Conservation (phyloP, 768 basidiomycete genomes). For the Phaffia tasmanica region DNA sequence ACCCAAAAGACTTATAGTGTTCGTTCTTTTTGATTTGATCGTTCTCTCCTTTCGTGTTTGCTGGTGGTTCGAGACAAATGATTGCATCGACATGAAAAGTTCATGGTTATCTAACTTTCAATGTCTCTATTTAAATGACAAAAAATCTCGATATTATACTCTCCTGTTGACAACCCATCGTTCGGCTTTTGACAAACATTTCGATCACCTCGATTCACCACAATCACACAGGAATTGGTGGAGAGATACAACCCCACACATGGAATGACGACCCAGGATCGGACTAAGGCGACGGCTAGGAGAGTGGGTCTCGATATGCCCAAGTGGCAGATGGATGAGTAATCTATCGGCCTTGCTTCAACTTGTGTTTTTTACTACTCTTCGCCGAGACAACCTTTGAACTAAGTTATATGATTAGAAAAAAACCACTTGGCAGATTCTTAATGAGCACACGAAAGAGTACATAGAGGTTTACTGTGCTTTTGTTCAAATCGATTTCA, state of each 20-base stretch:
- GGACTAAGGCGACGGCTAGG: constrained; percentile 70
- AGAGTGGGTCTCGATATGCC: constrained; percentile 84
- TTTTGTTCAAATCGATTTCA: no score
- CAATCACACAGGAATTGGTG: constrained; percentile 50
- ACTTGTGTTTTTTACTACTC: no score
- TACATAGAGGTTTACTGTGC: no score
- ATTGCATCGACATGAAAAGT: no score
- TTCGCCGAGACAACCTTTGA: no score
- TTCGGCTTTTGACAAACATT: neutral
- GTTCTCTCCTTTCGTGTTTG: neutral
- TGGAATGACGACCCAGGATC: constrained; percentile 67
- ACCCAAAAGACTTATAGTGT: constrained; percentile 72
- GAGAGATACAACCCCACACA: constrained; percentile 78
- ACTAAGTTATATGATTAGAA: no score
- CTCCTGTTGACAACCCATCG: neutral
- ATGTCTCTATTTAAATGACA: neutral
- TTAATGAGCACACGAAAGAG: no score
- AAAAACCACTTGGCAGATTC: no score
- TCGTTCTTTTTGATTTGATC: constrained; percentile 27
- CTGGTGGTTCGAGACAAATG: neutral
- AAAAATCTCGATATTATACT: neutral
- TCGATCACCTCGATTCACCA: neutral
- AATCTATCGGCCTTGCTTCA: neutral
- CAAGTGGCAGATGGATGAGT: constrained; percentile 32
- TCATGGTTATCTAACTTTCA: no score